Evolutionary conservation across 2,329 filamentous ascomycete genomes (phyloP).

Genomic region (Neoarthrinium moseri): DNA sequence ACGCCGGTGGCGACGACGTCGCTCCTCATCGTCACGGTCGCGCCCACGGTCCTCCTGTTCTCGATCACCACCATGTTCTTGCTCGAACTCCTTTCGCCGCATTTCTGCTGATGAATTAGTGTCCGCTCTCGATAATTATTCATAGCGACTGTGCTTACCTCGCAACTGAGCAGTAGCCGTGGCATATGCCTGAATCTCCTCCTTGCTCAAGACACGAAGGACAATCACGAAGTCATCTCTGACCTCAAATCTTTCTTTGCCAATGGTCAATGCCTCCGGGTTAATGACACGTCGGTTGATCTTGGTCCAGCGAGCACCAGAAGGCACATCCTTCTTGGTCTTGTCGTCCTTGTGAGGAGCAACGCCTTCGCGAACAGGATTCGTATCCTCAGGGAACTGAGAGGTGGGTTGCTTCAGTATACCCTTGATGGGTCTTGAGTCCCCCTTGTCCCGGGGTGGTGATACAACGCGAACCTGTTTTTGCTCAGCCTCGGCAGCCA

Average conservation of each 20-base stretch:
- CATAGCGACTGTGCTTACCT: constrained; percentile 52
- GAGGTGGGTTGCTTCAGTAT: constrained; percentile 82
- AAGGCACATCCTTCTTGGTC: constrained; percentile 69
- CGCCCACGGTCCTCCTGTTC: constrained; percentile 20
- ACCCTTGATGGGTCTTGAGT: constrained; percentile 71
- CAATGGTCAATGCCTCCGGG: constrained; percentile 78
- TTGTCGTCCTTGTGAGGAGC: constrained; percentile 89
- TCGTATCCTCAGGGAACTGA: constrained; percentile 83
- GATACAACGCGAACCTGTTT: constrained; percentile 68
- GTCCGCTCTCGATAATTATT: not conserved
- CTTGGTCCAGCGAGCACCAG: constrained; percentile 88
- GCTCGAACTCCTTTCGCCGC: constrained; percentile 40
- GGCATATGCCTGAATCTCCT: constrained; percentile 87
- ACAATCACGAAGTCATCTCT: constrained; percentile 94
- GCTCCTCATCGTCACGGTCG: constrained; percentile 30
- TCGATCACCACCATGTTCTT: constrained; percentile 16
- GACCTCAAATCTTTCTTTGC: constrained; percentile 90
- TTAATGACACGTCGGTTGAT: constrained; percentile 87
- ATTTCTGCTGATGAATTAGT: constrained; percentile 30
- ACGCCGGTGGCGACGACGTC: constrained; percentile 23
- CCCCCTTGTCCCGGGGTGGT: constrained; percentile 62
- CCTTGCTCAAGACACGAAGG: constrained; percentile 78
- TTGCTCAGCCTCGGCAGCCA: constrained; percentile 29
- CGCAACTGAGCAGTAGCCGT: constrained; percentile 77
- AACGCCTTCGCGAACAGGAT: constrained; percentile 83